Base-by-base conservation (phyloP, 352 stramenopile genomes). In the Blastocystis hominis region DNA sequence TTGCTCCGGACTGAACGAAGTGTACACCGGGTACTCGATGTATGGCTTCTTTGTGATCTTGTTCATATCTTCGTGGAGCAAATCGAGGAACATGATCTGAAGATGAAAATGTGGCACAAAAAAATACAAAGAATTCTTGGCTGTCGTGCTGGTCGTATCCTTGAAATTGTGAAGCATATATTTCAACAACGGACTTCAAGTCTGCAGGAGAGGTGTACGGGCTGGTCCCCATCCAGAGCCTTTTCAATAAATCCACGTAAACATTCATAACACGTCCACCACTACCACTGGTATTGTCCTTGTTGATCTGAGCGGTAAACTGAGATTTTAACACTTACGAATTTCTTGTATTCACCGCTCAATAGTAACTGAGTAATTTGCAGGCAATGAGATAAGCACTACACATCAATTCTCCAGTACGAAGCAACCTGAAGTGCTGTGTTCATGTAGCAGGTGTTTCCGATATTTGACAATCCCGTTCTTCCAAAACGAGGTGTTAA, bases 91-190 rank as follows among this genome's bases (percentile, higher is more conserved):
- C 59, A 72, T 76, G 20, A 86, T 93, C 75, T 94, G 24, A 30
- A 93, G 34, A 89, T 78, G 53, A 91, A 55, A 61, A 89, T 91
- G 53, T 89, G 66, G 63, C 4, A 42, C 36, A 30, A 47, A 55
- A 13, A 30, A 68, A 6, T 34, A 88, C 79, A 13, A 95, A 89
- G 30, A 95, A 89, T 66, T 95, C 93, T 90, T 96, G 93, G 46
- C 92, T 92, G 90, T 96, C 93, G 84, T 96, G 93, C 89, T 96
- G 93, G 66, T 94, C 92, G 75, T 94, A 95, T 20, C 93, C 93
- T 9, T 90, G 81, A 88, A 96, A 96, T 46, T 92, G 91, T 0
- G 80, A 69, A 78, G 90, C 91, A 62, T 88, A 89, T 36, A 75
- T 64, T 34, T 84, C 89, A 3, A 91, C 75, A 34, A 70, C 84